These are phyloP conservation scores for Trichothecium roseum DNA, from an alignment of 2,329 filamentous ascomycete species.

Conservation along the genomic window DNA sequence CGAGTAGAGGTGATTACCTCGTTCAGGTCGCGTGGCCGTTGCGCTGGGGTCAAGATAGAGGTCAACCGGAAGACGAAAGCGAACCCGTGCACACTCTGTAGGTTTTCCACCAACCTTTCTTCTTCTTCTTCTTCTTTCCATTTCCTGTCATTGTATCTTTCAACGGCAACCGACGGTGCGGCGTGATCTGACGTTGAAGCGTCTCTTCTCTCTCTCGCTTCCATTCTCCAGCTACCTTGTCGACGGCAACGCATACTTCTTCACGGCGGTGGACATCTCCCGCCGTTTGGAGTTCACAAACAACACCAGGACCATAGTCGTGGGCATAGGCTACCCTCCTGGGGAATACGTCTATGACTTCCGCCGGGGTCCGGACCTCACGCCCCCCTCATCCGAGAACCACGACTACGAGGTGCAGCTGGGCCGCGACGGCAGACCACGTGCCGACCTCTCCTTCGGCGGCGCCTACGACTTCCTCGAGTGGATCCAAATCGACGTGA, in stretches of 20 bases:
- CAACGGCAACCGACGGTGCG: no score
- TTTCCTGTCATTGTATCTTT: no score
- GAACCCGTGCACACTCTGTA: not conserved
- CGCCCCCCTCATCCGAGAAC: conserved; percentile 13
- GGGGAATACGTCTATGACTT: conserved; percentile 16
- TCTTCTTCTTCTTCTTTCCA: no score
- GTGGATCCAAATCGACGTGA: conserved; percentile 29
- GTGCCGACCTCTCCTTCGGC: conserved; percentile 18
- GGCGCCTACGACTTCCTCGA: conserved; percentile 33
- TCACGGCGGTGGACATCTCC: conserved; percentile 19
- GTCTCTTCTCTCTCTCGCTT: no score
- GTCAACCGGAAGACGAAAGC: conserved; percentile 3
- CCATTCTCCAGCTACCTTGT: conserved; percentile 17
- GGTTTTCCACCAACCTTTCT: no score
- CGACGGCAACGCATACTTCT: conserved; percentile 24
- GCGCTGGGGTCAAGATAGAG: conserved; percentile 14
- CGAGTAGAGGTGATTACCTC: conserved; percentile 16
- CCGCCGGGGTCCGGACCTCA: conserved; percentile 19
- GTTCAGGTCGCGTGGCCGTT: conserved; percentile 19
- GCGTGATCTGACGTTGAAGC: no score
- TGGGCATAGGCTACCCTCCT: conserved; percentile 21
- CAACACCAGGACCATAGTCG: conserved; percentile 16
- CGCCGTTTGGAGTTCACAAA: conserved; percentile 14
- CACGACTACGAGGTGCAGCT: conserved; percentile 14
- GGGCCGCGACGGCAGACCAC: conserved; percentile 13